Evolutionary conservation across 139 green algal species (phyloP).

Genomic region (Chlorella sp.): DNA sequence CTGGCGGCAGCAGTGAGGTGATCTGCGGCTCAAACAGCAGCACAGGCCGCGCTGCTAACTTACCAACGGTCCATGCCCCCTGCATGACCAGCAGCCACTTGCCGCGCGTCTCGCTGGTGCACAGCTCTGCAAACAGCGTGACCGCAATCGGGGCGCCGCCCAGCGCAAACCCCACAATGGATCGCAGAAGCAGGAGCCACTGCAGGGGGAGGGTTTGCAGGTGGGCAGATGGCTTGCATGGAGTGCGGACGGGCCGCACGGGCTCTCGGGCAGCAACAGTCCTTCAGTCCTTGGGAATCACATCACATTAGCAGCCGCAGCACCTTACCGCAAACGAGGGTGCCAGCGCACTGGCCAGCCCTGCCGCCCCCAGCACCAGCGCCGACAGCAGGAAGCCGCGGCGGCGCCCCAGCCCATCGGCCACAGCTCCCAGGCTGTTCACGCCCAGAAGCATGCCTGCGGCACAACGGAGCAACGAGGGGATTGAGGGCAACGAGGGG

Average conservation of each 20-base stretch:
- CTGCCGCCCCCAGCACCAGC: conserved; percentile 59
- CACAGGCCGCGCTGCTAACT: conserved; percentile 7
- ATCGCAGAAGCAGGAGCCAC: conserved; percentile 53
- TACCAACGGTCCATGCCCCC: conserved; percentile 77
- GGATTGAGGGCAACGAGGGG: no score
- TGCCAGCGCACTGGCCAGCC: conserved; percentile 55
- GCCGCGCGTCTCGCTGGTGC: conserved; percentile 61
- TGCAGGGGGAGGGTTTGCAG: conserved; percentile 7
- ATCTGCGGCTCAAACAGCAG: not conserved
- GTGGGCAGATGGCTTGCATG: not conserved
- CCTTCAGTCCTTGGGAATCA: no score
- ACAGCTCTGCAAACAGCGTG: conserved; percentile 76
- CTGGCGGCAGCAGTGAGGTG: not conserved
- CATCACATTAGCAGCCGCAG: no score
- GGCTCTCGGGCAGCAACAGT: not conserved
- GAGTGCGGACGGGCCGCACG: not conserved
- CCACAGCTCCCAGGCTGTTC: conserved; percentile 67
- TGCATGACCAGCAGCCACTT: conserved; percentile 69
- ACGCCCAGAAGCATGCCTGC: conserved; percentile 54
- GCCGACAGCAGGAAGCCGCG: conserved; percentile 59
- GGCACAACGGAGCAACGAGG: no score
- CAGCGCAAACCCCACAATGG: conserved; percentile 71
- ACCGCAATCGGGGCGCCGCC: conserved; percentile 76
- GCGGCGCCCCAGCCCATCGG: conserved; percentile 61
- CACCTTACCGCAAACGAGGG: conserved; percentile 54